Conservation (phyloP, 2,329 filamentous ascomycete species). For the Epichloe aotearoae region DNA sequence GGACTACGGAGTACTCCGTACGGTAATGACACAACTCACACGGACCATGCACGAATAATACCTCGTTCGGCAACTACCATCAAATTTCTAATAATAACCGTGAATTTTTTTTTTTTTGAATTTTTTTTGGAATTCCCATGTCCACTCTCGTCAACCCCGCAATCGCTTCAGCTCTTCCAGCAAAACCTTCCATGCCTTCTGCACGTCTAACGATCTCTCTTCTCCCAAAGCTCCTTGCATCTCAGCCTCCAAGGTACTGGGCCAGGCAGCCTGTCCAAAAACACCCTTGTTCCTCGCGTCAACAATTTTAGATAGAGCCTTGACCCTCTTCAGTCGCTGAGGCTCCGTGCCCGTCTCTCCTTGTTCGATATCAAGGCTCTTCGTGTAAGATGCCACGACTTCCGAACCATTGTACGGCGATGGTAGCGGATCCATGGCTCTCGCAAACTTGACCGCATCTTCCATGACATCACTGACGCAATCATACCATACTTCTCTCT, state of each 20-base stretch:
- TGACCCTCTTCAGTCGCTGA: constrained; percentile 34
- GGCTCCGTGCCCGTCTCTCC: constrained; percentile 36
- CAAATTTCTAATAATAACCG: not conserved
- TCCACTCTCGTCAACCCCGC: not conserved
- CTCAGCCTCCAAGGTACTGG: constrained; percentile 19
- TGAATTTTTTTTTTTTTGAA: not conserved
- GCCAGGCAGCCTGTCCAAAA: constrained; percentile 22
- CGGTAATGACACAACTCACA: too few relatives aligned
- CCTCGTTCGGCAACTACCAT: not conserved
- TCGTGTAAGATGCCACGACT: constrained; percentile 26
- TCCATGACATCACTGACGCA: constrained; percentile 34
- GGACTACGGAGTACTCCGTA: too few relatives aligned
- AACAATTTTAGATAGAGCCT: constrained; percentile 29
- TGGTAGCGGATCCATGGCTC: constrained; percentile 10
- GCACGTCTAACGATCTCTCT: constrained; percentile 33
- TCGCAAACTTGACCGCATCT: constrained; percentile 19
- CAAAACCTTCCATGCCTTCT: constrained; percentile 28
- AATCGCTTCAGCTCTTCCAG: constrained; percentile 15
- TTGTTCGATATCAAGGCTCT: constrained; percentile 32
- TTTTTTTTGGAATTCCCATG: not conserved
- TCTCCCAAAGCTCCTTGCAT: constrained; percentile 21
- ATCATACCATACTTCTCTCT: constrained; percentile 39
- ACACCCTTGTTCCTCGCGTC: constrained; percentile 29
- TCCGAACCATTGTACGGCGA: constrained; percentile 7
- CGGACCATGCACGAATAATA: too few relatives aligned